phyloP scores from a whole-genome alignment of 345 rosid species.

The Boechera retrofracta region DNA sequence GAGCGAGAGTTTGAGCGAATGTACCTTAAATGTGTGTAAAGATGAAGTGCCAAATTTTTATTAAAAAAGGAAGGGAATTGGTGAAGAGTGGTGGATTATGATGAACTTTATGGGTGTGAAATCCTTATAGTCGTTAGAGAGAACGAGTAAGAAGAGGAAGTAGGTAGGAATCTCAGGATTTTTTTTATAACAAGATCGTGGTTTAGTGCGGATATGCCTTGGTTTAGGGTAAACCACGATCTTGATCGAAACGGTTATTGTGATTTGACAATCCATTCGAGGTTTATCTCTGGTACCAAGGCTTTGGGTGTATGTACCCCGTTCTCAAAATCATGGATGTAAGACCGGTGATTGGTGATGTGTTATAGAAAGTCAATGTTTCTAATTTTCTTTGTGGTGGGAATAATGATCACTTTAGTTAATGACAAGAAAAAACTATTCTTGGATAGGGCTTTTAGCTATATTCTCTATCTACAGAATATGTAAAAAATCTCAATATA shows the following conservation, averaged over 20 bases:
- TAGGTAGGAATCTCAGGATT: no score
- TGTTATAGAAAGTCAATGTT: neutral
- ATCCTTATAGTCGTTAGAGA: no score
- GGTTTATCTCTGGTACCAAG: no score
- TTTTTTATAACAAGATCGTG: no score
- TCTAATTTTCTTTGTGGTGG: neutral
- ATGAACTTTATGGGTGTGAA: no score
- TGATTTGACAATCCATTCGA: neutral
- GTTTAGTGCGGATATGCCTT: neutral
- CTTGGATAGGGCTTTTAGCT: neutral
- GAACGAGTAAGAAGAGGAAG: no score
- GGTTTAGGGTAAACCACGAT: neutral
- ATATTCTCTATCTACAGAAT: neutral
- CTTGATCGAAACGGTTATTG: neutral
- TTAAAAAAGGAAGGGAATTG: neutral
- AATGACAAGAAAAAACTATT: neutral
- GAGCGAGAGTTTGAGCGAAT: neutral
- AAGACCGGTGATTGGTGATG: neutral
- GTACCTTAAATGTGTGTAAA: neutral
- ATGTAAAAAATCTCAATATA: neutral
- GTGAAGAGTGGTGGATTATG: neutral
- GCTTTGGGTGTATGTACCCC: no score
- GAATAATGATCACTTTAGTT: neutral
- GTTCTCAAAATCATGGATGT: no score
- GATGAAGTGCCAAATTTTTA: neutral